Percentiles rank a stretch among this genome's conserved stretches.
Conservation (phyloP, 2,329 filamentous ascomycete species). For the Epichloe brachyelytri region DNA sequence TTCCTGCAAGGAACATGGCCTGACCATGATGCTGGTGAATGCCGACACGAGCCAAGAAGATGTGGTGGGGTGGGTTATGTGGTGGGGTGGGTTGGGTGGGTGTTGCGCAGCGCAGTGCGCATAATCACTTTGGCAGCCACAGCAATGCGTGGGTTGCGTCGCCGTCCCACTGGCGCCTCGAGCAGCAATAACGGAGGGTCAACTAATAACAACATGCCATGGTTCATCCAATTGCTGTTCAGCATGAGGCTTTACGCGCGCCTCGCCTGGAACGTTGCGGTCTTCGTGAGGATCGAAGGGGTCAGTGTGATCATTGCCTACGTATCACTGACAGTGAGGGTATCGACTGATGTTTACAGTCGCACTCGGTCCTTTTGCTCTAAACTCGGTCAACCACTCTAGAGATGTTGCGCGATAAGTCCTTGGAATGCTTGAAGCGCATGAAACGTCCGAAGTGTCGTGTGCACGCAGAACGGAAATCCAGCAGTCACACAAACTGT, state of each 20-base stretch:
- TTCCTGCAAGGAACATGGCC: not conserved
- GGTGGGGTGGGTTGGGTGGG: not conserved
- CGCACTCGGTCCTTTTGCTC: not conserved
- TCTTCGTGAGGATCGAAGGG: not conserved
- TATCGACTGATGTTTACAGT: not conserved
- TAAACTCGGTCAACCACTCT: not conserved
- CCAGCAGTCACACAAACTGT: not conserved
- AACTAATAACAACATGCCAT: not conserved
- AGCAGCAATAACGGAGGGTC: not conserved
- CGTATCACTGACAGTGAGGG: not conserved
- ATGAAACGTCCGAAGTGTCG: not conserved
- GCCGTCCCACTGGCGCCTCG: not conserved
- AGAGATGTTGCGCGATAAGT: not conserved
- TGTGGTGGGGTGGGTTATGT: too few species aligned
- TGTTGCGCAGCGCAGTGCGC: not conserved
- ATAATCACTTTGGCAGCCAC: not conserved
- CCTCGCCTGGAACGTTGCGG: not conserved
- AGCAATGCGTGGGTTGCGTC: not conserved
- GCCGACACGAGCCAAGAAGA: conserved; percentile 8
- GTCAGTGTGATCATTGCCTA: too few species aligned
- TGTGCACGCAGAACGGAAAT: not conserved
- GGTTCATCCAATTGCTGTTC: not conserved
- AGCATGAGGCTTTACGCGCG: not conserved
- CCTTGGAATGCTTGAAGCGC: not conserved
- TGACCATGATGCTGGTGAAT: not conserved